Base-by-base conservation (phyloP, 306 rosid species). In the Pterocarpus macrocarpus region DNA sequence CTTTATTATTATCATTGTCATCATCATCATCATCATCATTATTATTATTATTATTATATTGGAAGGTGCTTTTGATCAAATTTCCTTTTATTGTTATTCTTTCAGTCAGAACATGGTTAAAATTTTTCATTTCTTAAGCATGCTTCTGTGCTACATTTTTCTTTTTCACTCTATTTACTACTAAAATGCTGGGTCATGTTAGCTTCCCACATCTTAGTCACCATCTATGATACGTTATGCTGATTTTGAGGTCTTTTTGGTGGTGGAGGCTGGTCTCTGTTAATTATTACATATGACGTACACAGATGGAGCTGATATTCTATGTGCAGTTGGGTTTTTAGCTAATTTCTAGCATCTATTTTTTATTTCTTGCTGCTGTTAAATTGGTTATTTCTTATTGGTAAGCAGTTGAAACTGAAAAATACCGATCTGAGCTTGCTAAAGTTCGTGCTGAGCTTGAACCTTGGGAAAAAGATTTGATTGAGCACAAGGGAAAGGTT, bases 401-500 rank as follows among this genome's bases (percentile, higher is more conserved):
- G 55, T 76, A 64, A 78, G 76, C 94, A 95, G 99, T 76, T 87
- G 98, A 95, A 86, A 93, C 94, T 66, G 99, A 95, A 86, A 88
- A 72, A 47, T 82, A 86, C 59, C 93, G 97, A 64, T 81, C 93
- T 52, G 94, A 90, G 90, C 97, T 95, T 75, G 73, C 91, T 57
- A 87, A 88, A 80, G 94, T 91, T 85, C 98, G 99, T 65, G 89
- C 88, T 71, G 98, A 91, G 81, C 90, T 95, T 61, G 96, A 93
- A 80, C 99, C 99, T 43, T 95, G 99, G 99, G 99, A 95, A 81
- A 89, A 91, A 58, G 86, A 93, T 83, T 87, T 93, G 87, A 93
- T 91, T 49, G 94, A 91, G 85, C 98, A 88, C 86, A 95, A 90
- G 75, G 99, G 99, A 77, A 91, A 91, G 78, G 96, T 93, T 49